Evolutionary conservation across 2,329 filamentous ascomycete genomes (phyloP).

Genomic region (Falciphora oryzae): DNA sequence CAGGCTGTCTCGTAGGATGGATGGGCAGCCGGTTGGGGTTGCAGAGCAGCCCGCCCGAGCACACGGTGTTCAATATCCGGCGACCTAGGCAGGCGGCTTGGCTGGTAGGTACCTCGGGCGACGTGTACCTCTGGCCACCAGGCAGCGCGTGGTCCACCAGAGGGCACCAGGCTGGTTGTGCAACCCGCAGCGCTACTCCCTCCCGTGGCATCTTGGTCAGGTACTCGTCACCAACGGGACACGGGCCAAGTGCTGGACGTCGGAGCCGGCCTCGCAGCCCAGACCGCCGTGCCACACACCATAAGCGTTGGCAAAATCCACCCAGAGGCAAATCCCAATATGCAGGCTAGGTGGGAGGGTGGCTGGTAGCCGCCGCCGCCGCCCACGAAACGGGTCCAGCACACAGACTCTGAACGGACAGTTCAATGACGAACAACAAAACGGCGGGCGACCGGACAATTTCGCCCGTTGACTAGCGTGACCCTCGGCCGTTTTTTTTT

Average conservation of each 20-base stretch:
- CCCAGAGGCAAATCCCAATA: not conserved
- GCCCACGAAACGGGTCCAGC: too few relatives aligned
- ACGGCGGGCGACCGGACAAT: not conserved
- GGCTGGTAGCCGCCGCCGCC: not conserved
- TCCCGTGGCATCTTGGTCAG: not conserved
- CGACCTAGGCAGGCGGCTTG: too few relatives aligned
- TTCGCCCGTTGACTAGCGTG: not conserved
- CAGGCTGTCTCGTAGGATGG: not conserved
- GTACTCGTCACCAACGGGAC: not conserved
- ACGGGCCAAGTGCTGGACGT: not conserved
- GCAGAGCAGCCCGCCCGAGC: too few relatives aligned
- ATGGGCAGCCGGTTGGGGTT: not conserved
- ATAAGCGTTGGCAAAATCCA: not conserved
- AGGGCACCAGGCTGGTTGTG: not conserved
- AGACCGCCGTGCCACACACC: not conserved
- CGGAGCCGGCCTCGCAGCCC: not conserved
- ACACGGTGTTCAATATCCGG: too few relatives aligned
- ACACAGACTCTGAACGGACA: too few relatives aligned
- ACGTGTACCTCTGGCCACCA: too few relatives aligned
- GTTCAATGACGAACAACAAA: not conserved
- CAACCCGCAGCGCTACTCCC: not conserved
- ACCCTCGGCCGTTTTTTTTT: not conserved
- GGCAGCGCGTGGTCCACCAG: too few relatives aligned
- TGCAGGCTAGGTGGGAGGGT: not conserved
- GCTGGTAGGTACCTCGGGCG: too few relatives aligned